Evolutionary conservation across 2,329 filamentous ascomycete species (phyloP).

Genomic region (Diplodia sapinea): DNA sequence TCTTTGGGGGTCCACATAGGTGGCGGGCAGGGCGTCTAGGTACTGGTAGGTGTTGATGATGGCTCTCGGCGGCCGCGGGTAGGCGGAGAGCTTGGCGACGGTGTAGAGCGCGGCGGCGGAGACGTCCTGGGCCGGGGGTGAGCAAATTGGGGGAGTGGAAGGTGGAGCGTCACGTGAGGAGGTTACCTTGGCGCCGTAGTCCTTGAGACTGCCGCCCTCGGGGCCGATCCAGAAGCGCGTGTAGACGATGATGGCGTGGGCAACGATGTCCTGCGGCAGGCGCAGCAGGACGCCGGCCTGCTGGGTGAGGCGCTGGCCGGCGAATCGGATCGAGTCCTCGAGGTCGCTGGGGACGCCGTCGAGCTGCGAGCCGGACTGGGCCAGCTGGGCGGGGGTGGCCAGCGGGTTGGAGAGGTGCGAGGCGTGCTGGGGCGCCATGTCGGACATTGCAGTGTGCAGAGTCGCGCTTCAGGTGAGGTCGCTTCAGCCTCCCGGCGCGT

Average conservation of each 20-base stretch:
- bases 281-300: slow-evolving; percentile 80
- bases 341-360: slow-evolving; percentile 69
- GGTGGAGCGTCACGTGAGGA: slow-evolving; percentile 18
- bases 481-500: neutral
- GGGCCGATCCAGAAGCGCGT: slow-evolving; percentile 78
- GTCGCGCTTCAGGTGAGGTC: slow-evolving; percentile 10
- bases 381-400: slow-evolving; percentile 73
- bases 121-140: slow-evolving; percentile 64
- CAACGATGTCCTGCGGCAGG: slow-evolving; percentile 83
- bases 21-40: slow-evolving; percentile 68
- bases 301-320: slow-evolving; percentile 75
- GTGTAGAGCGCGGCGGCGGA: slow-evolving; percentile 84
- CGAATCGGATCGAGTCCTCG: slow-evolving; percentile 73
- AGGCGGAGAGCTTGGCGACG: slow-evolving; percentile 78
- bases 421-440: slow-evolving; percentile 26
- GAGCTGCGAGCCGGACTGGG: slow-evolving; percentile 60
- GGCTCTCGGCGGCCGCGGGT: slow-evolving; percentile 77
- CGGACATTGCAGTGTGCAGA: slow-evolving; percentile 8
- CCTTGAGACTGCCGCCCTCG: slow-evolving; percentile 55
- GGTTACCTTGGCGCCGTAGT: slow-evolving; percentile 63
- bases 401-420: slow-evolving; percentile 65
- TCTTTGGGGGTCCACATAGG: slow-evolving; percentile 56
- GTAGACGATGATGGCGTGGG: slow-evolving; percentile 82
- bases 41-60: slow-evolving; percentile 86
- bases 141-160: slow-evolving; percentile 28